phyloP scores from a whole-genome alignment of 2,329 filamentous ascomycete species.

The Beauveria caledonica region DNA sequence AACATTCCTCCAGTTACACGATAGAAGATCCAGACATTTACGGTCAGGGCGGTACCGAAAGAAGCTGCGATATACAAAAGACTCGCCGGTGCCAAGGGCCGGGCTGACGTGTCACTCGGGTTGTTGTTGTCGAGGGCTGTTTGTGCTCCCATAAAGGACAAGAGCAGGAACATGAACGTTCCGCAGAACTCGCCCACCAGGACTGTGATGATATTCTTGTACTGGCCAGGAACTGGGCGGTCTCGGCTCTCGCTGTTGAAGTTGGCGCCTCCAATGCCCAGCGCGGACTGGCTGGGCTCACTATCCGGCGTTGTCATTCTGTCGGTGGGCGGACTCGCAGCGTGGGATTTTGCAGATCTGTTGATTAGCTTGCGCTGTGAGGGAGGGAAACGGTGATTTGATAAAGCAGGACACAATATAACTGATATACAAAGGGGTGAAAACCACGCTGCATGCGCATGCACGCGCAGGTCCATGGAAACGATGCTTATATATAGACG shows the following conservation, averaged over 20 bases:
- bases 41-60: slow-evolving; percentile 42
- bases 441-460: no score
- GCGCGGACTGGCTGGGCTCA: background rate
- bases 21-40: slow-evolving; percentile 50
- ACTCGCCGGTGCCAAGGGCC: slow-evolving; percentile 25
- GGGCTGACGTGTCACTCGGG: slow-evolving; percentile 18
- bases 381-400: no score
- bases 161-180: slow-evolving; percentile 45
- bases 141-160: slow-evolving; percentile 32
- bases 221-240: background rate
- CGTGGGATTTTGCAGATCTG: no score
- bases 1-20: slow-evolving; percentile 45
- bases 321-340: background rate
- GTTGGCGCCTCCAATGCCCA: background rate
- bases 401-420: no score
- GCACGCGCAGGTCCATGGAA: no score
- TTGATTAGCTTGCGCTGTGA: no score
- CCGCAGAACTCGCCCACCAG: slow-evolving; percentile 41
- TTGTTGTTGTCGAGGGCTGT: slow-evolving; percentile 27
- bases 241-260: background rate
- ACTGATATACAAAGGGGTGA: no score
- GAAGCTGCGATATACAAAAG: slow-evolving; percentile 42
- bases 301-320: background rate
- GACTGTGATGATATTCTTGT: background rate
- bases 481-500: no score